Base-by-base conservation (phyloP, 345 rosid genomes). In the Gynandropsis gynandra region DNA sequence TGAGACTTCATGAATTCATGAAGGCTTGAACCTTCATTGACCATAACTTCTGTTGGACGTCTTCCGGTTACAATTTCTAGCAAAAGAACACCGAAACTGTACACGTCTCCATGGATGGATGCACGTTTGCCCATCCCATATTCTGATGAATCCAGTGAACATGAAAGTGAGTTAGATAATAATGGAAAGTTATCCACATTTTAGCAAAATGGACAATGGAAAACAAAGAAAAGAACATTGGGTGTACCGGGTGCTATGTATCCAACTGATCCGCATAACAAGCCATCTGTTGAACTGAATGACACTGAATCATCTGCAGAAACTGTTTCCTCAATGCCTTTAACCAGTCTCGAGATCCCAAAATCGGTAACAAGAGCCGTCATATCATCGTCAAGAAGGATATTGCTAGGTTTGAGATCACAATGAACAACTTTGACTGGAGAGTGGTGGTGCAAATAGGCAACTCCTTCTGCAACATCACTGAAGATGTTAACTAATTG, bases 321-420 rank as follows among this genome's bases (percentile, higher is more conserved):
- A 54, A 24, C 50, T 0, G 15, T 56, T 8, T 76, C 82, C 52
- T 72, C 87, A 11, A 45, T 32, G 9, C 71, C 73, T 71, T 72
- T 74, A 36, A 84, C 66, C 63, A 87, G 50, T 52, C 74, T 87
- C 29, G 96, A 58, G 8, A 92, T 92, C 27, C 96, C 98, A 10
- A 92, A 90, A 75, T 92, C 96, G 1, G 96, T 69, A 16, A 92
- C 87, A 64, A 92, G 51, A 60, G 96, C 96, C 1, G 89, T 92
- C 85, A 92, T 71, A 44, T 84, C 85, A 7, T 82, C 75, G 20
- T 92, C 96, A 10, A 84, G 96, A 56, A 92, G 93, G 56, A 92
- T 80, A 40, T 87, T 92, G 77, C 95, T 84, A 0, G 96, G 98
- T 62, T 92, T 92, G 10, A 92, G 85, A 70, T 92, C 98, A 56